Evolutionary conservation across 495 filamentous ascomycete species (phyloP).

Genomic region (Tuber indicum): DNA sequence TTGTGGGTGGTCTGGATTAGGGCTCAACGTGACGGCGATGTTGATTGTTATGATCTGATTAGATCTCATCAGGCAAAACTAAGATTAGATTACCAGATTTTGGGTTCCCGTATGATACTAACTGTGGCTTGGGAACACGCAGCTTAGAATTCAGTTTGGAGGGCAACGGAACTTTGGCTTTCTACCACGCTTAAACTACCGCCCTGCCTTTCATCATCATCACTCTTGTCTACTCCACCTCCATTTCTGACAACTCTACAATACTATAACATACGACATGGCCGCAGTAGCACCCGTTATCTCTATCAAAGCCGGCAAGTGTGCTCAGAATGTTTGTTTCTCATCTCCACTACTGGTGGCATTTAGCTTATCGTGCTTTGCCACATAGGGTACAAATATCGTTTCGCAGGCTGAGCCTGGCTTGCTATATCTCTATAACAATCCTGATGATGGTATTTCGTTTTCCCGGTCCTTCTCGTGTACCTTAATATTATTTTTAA

Average conservation of each 20-base stretch:
- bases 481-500: conserved; percentile 10
- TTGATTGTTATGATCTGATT: neutral
- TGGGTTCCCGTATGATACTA: neutral
- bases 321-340: conserved; percentile 69
- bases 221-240: conserved; percentile 9
- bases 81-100: neutral
- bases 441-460: conserved; percentile 66
- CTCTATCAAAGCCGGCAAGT: conserved; percentile 94
- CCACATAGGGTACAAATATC: conserved; percentile 56
- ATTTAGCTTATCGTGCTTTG: conserved; percentile 47
- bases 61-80: neutral
- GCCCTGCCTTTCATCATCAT: neutral
- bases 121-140: neutral
- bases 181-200: neutral
- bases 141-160: neutral
- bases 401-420: conserved; percentile 64
- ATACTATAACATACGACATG: conserved; percentile 22
- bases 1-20: neutral
- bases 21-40: neutral
- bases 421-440: conserved; percentile 80
- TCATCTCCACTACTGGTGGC: conserved; percentile 9
- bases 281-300: conserved; percentile 58
- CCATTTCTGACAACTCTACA: neutral
- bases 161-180: neutral
- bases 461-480: conserved; percentile 10